Conservation (phyloP, 2,329 filamentous ascomycete genomes). For the Verticillium isaacii region DNA sequence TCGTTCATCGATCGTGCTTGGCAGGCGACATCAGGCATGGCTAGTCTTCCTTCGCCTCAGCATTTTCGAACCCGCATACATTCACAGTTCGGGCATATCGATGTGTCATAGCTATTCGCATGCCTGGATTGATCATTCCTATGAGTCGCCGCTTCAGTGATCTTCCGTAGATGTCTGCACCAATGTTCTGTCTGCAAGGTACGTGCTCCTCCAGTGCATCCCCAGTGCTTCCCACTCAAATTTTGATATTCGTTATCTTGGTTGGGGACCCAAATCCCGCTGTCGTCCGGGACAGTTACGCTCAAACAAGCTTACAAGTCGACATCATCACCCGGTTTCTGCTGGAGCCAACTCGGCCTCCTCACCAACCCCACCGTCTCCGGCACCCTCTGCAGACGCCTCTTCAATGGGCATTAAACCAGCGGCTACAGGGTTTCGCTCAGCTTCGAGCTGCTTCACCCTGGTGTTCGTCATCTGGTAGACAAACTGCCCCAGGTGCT, state of each 20-base stretch:
- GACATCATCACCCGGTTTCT: not conserved
- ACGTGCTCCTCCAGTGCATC: no score
- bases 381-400: slow-evolving; percentile 19
- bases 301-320: not conserved
- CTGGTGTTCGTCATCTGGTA: slow-evolving; percentile 83
- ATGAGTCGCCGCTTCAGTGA: no score
- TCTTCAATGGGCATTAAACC: slow-evolving; percentile 17
- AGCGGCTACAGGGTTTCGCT: slow-evolving; percentile 17
- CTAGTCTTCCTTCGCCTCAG: no score
- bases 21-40: no score
- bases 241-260: not conserved
- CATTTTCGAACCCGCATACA: no score
- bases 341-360: not conserved
- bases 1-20: no score
- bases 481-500: slow-evolving; percentile 94
- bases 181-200: not conserved
- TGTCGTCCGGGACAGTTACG: not conserved
- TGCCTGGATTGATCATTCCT: no score
- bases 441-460: slow-evolving; percentile 43
- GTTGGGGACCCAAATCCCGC: not conserved
- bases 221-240: not conserved
- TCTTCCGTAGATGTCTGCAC: no score
- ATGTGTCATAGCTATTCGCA: no score
- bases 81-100: no score
- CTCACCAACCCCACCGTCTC: slow-evolving; percentile 15